Base-by-base conservation (phyloP, 2,329 filamentous ascomycete genomes). In the Penicillium thymicola region DNA sequence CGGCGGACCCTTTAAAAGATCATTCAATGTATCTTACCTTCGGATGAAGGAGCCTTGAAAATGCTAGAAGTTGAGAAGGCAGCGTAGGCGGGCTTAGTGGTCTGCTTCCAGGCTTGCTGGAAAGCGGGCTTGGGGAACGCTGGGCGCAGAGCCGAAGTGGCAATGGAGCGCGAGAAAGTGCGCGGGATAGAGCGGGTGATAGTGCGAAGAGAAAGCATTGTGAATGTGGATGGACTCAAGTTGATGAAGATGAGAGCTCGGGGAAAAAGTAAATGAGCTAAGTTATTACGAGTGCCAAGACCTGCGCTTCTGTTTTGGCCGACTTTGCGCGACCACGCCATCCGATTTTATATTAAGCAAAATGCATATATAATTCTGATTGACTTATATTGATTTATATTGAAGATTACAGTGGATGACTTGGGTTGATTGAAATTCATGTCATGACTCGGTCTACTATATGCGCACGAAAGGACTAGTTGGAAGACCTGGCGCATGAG, bases 151-250 rank as follows among this genome's bases (percentile, higher is more conserved):
- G 81, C 76, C 59, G 82, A 74, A 55, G 78, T 74, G 60, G 82
- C 78, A 61, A 88, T 70, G 66, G 75, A 73, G 61, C 87, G 84
- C 65, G 82, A 78, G 52, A 88, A 67, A 56, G 81, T 79, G 71
- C 87, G 85, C 66, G 89, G 87, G 71, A 86, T 83, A 48, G 85
- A 82, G 72, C 89, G 87, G 70, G 83, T 81, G 62, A 88, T 72
- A 59, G 81, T 78, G 73, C 88, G 82, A 64, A 90, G 78, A 64
- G 88, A 87, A 71, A 91, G 79, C 89, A 92, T 92, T 63, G 68
- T 83, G 74, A 63, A 60, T 49, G 47, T 61, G 44, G 41, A 54
- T 58, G 42, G 46, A 51, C 23, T 27, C 38, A 46, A 55, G 58
- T 45, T 43, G 46, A 51, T 55, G 55, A 28, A 50, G 51, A 47